Percentiles rank a stretch among this genome's conserved stretches.
Evolutionary conservation across 1,284 basidiomycete species (phyloP).

Genomic region (Laetiporus sulphureus): DNA sequence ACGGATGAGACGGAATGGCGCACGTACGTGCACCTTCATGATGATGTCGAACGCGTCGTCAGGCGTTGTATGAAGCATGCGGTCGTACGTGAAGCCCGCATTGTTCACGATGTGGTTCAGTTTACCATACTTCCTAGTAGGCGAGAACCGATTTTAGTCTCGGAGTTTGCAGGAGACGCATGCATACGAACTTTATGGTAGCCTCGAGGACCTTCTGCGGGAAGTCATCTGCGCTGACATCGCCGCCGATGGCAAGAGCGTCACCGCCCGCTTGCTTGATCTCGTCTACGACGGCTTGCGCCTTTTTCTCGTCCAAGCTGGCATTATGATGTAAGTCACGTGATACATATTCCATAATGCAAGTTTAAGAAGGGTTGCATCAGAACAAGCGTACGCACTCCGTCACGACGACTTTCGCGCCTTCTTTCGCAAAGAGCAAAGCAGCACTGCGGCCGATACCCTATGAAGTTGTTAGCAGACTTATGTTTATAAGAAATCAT

Average conservation of each 20-base stretch:
- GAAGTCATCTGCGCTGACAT: slow-evolving; percentile 79
- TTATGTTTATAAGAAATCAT: neutral
- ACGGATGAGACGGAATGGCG: slow-evolving; percentile 81
- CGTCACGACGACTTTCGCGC: slow-evolving; percentile 80
- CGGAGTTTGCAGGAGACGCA: slow-evolving; percentile 4
- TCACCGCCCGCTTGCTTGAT: slow-evolving; percentile 71
- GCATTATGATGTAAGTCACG: slow-evolving; percentile 3
- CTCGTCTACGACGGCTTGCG: slow-evolving; percentile 62
- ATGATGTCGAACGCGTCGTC: slow-evolving; percentile 82
- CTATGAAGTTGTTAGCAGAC: slow-evolving; percentile 30
- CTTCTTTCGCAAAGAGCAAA: slow-evolving; percentile 76
- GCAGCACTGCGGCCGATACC: slow-evolving; percentile 75
- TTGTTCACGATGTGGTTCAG: slow-evolving; percentile 88
- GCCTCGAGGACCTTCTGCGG: slow-evolving; percentile 74
- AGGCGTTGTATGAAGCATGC: slow-evolving; percentile 83
- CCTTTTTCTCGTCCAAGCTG: slow-evolving; percentile 65
- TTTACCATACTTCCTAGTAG: slow-evolving; percentile 62
- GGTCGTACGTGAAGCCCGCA: slow-evolving; percentile 84
- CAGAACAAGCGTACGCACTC: slow-evolving; percentile 58
- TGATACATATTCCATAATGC: slow-evolving; percentile 1
- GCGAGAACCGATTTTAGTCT: neutral
- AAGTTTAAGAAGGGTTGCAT: neutral
- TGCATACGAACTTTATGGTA: slow-evolving; percentile 58
- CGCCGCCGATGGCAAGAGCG: slow-evolving; percentile 64
- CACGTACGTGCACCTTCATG: slow-evolving; percentile 74